Percentiles rank a stretch among this genome's conserved stretches.
phyloP scores from a whole-genome alignment of 352 stramenopile species.

The Thalassiosira hispida region DNA sequence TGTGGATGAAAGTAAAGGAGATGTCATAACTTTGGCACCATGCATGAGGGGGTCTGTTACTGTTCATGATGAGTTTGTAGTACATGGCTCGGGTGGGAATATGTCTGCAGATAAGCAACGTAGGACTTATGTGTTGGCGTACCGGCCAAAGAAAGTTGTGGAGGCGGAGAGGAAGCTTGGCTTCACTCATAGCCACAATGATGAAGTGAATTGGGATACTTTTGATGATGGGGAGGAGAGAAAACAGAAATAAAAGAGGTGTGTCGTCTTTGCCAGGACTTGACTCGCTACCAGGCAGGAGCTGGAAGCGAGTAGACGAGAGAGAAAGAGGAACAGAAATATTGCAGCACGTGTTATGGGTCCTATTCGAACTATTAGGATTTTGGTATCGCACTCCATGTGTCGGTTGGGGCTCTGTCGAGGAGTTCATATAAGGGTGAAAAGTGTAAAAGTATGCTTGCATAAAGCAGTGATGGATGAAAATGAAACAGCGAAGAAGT shows the following conservation, averaged over 20 bases:
- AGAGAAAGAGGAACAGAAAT: too few relatives aligned
- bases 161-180: conserved; percentile 63
- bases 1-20: conserved; percentile 52
- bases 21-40: conserved; percentile 57
- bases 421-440: too few relatives aligned
- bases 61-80: conserved; percentile 77
- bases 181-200: conserved; percentile 79
- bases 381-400: too few relatives aligned
- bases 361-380: too few relatives aligned
- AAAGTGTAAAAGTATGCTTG: too few relatives aligned
- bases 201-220: conserved; percentile 75
- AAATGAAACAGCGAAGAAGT: too few relatives aligned
- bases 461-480: too few relatives aligned
- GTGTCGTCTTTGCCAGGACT: conserved; percentile 6
- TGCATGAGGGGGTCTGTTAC: conserved; percentile 63
- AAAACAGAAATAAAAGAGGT: conserved; percentile 26
- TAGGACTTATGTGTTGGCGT: conserved; percentile 77
- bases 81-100: conserved; percentile 75
- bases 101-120: conserved; percentile 49
- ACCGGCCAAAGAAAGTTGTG: conserved; percentile 60
- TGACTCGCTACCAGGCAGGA: too few relatives aligned
- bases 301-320: too few relatives aligned
- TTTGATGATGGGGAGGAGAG: conserved; percentile 62
- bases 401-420: too few relatives aligned
- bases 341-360: too few relatives aligned